phyloP scores from a whole-genome alignment of 2,329 filamentous ascomycete genomes.

The Polychaeton citri region DNA sequence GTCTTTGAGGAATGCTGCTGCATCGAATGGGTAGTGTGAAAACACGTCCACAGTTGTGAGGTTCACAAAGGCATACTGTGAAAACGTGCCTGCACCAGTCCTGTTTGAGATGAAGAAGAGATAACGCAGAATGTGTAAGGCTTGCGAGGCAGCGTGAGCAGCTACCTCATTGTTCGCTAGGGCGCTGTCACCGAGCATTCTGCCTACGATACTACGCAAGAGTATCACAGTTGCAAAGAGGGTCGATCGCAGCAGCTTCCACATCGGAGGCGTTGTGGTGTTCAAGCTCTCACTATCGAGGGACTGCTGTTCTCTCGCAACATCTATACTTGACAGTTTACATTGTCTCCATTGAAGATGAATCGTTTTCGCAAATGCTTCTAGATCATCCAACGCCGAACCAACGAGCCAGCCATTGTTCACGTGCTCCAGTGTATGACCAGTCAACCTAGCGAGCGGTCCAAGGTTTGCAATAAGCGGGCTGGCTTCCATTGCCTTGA shows the following conservation, averaged over 20 bases:
- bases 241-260: slow-evolving; percentile 60
- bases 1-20: slow-evolving; percentile 52
- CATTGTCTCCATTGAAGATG: slow-evolving; percentile 61
- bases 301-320: slow-evolving; percentile 48
- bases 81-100: slow-evolving; percentile 59
- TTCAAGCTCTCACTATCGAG: slow-evolving; percentile 53
- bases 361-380: slow-evolving; percentile 53
- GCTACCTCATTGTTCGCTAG: slow-evolving; percentile 46
- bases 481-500: slow-evolving; percentile 45
- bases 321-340: slow-evolving; percentile 60
- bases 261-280: slow-evolving; percentile 53
- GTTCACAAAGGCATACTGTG: slow-evolving; percentile 74
- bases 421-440: slow-evolving; percentile 48
- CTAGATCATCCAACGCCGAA: slow-evolving; percentile 48
- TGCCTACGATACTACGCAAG: slow-evolving; percentile 58
- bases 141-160: slow-evolving; percentile 54
- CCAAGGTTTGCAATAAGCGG: slow-evolving; percentile 56
- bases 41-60: slow-evolving; percentile 72
- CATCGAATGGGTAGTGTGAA: slow-evolving; percentile 52
- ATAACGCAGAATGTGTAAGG: slow-evolving; percentile 60
- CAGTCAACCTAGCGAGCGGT: slow-evolving; percentile 51
- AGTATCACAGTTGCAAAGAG: slow-evolving; percentile 65
- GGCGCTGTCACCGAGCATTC: slow-evolving; percentile 44
- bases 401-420: slow-evolving; percentile 35
- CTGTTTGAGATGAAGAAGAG: slow-evolving; percentile 71